Conservation (phyloP, 2,329 filamentous ascomycete genomes). For the Plectosphaerella plurivora region DNA sequence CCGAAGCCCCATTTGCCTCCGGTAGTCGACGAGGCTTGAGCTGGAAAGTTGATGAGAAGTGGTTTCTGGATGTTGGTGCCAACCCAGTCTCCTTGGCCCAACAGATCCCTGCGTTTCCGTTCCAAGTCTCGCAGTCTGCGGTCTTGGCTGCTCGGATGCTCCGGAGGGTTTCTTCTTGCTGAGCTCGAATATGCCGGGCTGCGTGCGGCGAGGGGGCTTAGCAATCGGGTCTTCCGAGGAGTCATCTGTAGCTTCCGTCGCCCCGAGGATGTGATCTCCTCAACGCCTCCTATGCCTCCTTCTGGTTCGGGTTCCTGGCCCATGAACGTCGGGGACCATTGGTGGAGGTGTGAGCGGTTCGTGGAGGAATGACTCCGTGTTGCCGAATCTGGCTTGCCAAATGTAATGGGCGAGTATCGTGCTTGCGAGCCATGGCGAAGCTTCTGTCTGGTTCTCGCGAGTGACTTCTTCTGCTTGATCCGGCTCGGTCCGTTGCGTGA, state of each 20-base stretch:
- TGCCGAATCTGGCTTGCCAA: neutral
- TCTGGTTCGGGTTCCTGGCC: too few relatives aligned
- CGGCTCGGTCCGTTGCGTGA: conserved; percentile 25
- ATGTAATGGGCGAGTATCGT: neutral
- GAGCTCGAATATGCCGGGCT: too few relatives aligned
- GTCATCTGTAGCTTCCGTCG: too few relatives aligned
- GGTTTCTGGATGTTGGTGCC: conserved; percentile 25
- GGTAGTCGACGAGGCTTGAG: neutral
- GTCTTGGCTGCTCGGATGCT: neutral
- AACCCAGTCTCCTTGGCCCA: neutral
- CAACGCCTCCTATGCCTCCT: too few relatives aligned
- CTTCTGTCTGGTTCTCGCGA: conserved; percentile 26
- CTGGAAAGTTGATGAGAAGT: conserved; percentile 8
- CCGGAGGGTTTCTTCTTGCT: too few relatives aligned
- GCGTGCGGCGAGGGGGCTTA: too few relatives aligned
- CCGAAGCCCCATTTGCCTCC: conserved; percentile 9
- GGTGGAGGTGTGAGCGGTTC: neutral
- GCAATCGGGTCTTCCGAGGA: too few relatives aligned
- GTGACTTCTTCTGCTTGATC: conserved; percentile 30
- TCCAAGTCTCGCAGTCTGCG: neutral
- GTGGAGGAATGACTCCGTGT: neutral
- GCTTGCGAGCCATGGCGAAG: neutral
- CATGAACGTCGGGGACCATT: too few relatives aligned
- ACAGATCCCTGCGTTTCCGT: neutral
- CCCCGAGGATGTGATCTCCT: too few relatives aligned